Conservation (phyloP, 805 yeast genomes). For the Yamadazyma sp. region DNA sequence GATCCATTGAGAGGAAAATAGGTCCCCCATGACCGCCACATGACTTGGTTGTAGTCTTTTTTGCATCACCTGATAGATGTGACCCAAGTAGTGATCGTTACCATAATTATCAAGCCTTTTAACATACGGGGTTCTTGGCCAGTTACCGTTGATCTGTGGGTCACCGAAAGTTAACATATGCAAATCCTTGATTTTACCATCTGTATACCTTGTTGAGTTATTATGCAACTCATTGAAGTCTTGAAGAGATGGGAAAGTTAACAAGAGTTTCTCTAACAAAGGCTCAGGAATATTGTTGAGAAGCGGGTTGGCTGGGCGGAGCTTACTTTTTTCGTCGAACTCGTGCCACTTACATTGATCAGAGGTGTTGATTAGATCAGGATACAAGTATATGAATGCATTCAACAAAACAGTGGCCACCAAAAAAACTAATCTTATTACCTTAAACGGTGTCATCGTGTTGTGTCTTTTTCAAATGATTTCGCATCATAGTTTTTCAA, state of each 20-base stretch:
- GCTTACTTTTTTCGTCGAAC: conserved; percentile 9
- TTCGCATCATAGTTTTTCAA: conserved; percentile 7
- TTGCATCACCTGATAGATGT: conserved; percentile 69
- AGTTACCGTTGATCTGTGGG: conserved; percentile 93
- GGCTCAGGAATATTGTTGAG: conserved; percentile 12
- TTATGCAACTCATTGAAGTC: conserved; percentile 9
- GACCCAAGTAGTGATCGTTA: conserved; percentile 87
- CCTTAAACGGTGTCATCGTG: conserved; percentile 6
- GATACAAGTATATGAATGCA: conserved; percentile 71
- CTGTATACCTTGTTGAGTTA: conserved; percentile 5
- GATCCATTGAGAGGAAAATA: conserved; percentile 94
- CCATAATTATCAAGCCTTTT: conserved; percentile 83
- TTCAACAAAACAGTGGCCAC: conserved; percentile 49
- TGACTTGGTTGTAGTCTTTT: conserved; percentile 67
- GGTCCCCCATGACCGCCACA: conserved; percentile 90
- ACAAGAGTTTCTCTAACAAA: conserved; percentile 16
- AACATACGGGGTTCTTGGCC: conserved; percentile 67
- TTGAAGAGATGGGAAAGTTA: conserved; percentile 21
- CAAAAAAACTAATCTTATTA: conserved; percentile 4
- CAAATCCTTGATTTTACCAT: conserved; percentile 44
- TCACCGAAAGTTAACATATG: conserved; percentile 86
- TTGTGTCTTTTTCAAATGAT: not conserved
- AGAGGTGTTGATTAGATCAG: conserved; percentile 51
- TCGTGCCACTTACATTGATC: conserved; percentile 61
- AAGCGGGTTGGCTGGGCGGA: conserved; percentile 3